Conservation (phyloP, 2,329 filamentous ascomycete species). For the Rutstroemia sp. region DNA sequence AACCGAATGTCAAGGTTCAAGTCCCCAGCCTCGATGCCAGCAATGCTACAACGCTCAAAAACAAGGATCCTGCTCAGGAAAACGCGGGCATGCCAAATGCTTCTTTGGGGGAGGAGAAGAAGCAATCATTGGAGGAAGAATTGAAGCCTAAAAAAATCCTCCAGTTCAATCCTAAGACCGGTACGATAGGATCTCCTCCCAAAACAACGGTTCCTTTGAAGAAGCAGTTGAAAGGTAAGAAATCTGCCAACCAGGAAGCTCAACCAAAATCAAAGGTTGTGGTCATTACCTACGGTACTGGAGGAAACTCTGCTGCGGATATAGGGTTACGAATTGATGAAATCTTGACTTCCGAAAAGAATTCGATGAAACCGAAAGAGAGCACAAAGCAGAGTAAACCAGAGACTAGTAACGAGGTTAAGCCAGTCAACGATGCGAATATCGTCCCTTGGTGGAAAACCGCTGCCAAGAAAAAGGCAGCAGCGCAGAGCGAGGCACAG, state of each 20-base stretch:
- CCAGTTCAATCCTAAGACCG: constrained; percentile 51
- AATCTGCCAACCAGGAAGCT: constrained; percentile 30
- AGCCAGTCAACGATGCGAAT: background rate
- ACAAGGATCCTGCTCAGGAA: no score
- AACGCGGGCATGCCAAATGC: background rate
- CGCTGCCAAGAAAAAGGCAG: constrained; percentile 5
- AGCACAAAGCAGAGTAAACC: background rate
- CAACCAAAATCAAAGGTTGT: constrained; percentile 39
- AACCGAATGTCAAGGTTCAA: no score
- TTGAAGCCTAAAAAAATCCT: constrained; percentile 42
- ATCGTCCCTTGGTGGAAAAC: constrained; percentile 10
- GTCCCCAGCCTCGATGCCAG: no score
- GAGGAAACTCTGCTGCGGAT: constrained; percentile 36
- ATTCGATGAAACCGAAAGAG: background rate
- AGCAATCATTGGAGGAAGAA: background rate
- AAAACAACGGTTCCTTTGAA: constrained; percentile 34
- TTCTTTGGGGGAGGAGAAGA: background rate
- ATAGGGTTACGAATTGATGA: constrained; percentile 55
- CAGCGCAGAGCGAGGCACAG: background rate
- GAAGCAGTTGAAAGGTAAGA: constrained; percentile 8
- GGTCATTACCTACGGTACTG: constrained; percentile 51
- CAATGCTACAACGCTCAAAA: background rate
- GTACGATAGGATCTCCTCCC: constrained; percentile 55
- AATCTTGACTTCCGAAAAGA: constrained; percentile 40
- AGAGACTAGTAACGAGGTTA: constrained; percentile 1